These are phyloP conservation scores for Eucalyptus sp. DNA, from an alignment of 345 rosid species.

Conservation along the genomic window DNA sequence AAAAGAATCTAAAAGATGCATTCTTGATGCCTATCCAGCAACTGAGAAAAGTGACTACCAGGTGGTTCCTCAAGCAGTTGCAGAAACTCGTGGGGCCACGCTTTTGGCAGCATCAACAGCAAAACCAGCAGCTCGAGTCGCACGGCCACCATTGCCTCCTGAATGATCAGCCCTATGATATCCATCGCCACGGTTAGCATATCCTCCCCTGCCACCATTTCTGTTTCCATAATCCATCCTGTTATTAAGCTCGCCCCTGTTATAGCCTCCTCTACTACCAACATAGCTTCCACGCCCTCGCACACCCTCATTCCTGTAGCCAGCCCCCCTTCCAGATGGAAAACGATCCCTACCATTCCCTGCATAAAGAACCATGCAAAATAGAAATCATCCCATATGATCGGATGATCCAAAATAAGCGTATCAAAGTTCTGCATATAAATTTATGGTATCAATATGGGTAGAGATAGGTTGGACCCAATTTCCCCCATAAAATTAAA, in stretches of 20 bases:
- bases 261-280: conserved; percentile 58
- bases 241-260: conserved; percentile 41
- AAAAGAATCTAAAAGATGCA: not conserved
- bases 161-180: conserved; percentile 32
- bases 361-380: conserved; percentile 11
- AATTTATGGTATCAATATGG: not conserved
- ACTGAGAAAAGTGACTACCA: not conserved
- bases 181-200: conserved; percentile 51
- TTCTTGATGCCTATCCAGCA: not conserved
- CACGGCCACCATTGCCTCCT: conserved; percentile 27
- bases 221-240: conserved; percentile 61
- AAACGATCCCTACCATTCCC: conserved; percentile 59
- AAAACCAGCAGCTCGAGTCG: conserved; percentile 26
- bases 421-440: not conserved
- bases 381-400: not conserved
- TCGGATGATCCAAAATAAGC: not conserved
- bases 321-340: conserved; percentile 41
- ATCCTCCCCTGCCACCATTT: conserved; percentile 50
- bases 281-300: conserved; percentile 71
- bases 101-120: conserved; percentile 12
- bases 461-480: not conserved
- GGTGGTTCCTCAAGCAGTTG: conserved; percentile 32
- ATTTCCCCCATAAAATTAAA: not conserved
- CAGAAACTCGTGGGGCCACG: conserved; percentile 33
- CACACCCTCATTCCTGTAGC: conserved; percentile 60